Percentiles rank a stretch among this genome's conserved stretches.
These are phyloP conservation scores for Phanerochaete carnosa DNA, from an alignment of 768 basidiomycete genomes.

Conservation along the genomic window DNA sequence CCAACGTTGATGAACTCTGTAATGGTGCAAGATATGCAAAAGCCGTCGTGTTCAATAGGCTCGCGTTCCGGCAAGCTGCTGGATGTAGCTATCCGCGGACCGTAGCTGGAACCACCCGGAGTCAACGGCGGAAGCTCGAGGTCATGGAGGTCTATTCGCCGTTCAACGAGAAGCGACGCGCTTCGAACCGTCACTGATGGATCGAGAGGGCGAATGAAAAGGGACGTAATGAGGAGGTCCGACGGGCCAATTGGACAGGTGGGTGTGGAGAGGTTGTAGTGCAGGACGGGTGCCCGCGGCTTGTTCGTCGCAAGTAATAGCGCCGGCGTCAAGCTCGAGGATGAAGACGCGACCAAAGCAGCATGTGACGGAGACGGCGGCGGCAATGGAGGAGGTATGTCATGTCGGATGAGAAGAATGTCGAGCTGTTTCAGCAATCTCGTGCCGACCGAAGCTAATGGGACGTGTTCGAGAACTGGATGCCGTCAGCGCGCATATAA, in stretches of 20 bases:
- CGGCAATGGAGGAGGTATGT: slow-evolving; percentile 41
- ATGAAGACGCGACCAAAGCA: slow-evolving; percentile 23
- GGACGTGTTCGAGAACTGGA: slow-evolving; percentile 65
- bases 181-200: slow-evolving; percentile 54
- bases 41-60: neutral
- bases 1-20: slow-evolving; percentile 4
- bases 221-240: slow-evolving; percentile 65
- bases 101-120: slow-evolving; percentile 12
- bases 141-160: slow-evolving; percentile 57
- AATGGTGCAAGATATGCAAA: neutral
- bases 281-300: slow-evolving; percentile 54
- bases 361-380: slow-evolving; percentile 5
- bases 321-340: slow-evolving; percentile 29
- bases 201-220: slow-evolving; percentile 61
- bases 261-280: slow-evolving; percentile 57
- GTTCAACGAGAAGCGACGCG: slow-evolving; percentile 64
- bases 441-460: slow-evolving; percentile 61
- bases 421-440: slow-evolving; percentile 71
- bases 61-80: slow-evolving; percentile 6
- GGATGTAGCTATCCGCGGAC: slow-evolving; percentile 7
- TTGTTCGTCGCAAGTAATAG: slow-evolving; percentile 43
- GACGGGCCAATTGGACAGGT: slow-evolving; percentile 62
- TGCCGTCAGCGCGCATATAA: neutral
- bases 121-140: neutral
- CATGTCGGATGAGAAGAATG: slow-evolving; percentile 68